phyloP scores from a whole-genome alignment of 164 flowering plant genomes.

The Vitis cinerea region DNA sequence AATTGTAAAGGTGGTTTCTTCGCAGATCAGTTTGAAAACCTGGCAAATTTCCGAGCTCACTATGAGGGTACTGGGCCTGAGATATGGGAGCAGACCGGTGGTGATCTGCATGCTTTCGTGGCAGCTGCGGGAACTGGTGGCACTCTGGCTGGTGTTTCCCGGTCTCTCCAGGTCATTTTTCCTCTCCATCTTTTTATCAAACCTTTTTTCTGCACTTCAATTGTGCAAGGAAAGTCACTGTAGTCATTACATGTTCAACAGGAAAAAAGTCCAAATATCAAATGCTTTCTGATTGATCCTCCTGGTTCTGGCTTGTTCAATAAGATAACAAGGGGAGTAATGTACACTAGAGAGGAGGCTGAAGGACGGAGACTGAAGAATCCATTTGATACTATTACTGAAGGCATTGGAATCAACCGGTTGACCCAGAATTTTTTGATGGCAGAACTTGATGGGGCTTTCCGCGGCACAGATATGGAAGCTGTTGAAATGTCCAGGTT shows the following conservation, averaged over 20 bases:
- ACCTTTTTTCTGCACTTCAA: not conserved
- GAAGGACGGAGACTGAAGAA: slow-evolving; percentile 91
- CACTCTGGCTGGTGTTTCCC: slow-evolving; percentile 86
- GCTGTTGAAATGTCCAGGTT: slow-evolving; percentile 99
- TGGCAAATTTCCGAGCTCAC: slow-evolving; percentile 90
- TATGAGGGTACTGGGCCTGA: slow-evolving; percentile 97
- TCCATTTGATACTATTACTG: slow-evolving; percentile 98
- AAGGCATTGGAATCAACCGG: slow-evolving; percentile 95
- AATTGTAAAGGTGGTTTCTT: slow-evolving; percentile 84
- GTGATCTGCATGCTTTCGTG: slow-evolving; percentile 76
- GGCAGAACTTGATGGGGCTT: slow-evolving; percentile 94
- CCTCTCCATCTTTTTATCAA: not conserved
- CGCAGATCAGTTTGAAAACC: slow-evolving; percentile 97
- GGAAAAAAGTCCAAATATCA: slow-evolving; percentile 71
- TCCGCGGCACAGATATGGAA: slow-evolving; percentile 80
- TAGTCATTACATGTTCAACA: slow-evolving; percentile 28
- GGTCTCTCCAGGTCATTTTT: slow-evolving; percentile 65
- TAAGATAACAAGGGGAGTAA: slow-evolving; percentile 93
- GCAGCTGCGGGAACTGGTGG: slow-evolving; percentile 99
- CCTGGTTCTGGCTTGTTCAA: slow-evolving; percentile 97
- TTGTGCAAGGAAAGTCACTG: not conserved
- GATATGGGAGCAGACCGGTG: slow-evolving; percentile 91
- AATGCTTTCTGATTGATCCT: slow-evolving; percentile 87
- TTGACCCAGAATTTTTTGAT: slow-evolving; percentile 73
- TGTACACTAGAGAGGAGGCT: slow-evolving; percentile 95